Conservation (phyloP, 2,329 filamentous ascomycete species). For the Hypoxylon rubiginosum region DNA sequence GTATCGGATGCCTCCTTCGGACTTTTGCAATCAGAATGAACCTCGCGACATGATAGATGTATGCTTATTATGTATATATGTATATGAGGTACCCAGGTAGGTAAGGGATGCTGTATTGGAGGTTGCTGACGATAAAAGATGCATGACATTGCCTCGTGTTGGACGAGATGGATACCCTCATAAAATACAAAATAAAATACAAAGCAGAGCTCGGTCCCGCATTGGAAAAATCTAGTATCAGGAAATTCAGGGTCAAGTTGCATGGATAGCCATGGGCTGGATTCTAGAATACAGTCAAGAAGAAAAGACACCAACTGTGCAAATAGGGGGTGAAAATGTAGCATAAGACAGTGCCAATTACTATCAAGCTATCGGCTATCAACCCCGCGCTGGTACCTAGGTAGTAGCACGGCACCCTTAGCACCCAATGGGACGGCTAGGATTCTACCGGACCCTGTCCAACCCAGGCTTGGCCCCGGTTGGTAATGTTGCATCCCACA, state of each 20-base stretch:
- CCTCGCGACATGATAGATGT: neutral
- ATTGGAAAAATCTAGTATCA: neutral
- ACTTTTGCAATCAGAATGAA: neutral
- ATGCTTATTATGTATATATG: neutral
- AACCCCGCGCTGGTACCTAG: constrained; percentile 36
- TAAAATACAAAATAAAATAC: neutral
- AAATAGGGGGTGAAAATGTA: neutral
- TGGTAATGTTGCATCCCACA: constrained; percentile 34
- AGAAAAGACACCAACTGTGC: constrained; percentile 16
- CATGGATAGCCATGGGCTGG: constrained; percentile 27
- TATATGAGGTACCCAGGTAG: too few species aligned
- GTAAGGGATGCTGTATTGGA: constrained; percentile 12
- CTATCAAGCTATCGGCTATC: neutral
- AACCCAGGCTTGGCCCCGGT: constrained; percentile 28
- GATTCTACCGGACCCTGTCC: constrained; percentile 28
- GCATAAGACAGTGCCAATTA: constrained; percentile 23
- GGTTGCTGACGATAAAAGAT: constrained; percentile 16
- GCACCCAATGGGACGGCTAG: constrained; percentile 29
- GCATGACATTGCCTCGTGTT: constrained; percentile 13
- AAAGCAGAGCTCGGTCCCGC: constrained; percentile 12
- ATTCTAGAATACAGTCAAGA: constrained; percentile 38
- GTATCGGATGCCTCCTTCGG: neutral
- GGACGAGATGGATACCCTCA: too few species aligned
- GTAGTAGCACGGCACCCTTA: constrained; percentile 25
- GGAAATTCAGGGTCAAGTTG: constrained; percentile 19